phyloP scores from a whole-genome alignment of 2,329 filamentous ascomycete species.

The Fragosphaeria purpurea region DNA sequence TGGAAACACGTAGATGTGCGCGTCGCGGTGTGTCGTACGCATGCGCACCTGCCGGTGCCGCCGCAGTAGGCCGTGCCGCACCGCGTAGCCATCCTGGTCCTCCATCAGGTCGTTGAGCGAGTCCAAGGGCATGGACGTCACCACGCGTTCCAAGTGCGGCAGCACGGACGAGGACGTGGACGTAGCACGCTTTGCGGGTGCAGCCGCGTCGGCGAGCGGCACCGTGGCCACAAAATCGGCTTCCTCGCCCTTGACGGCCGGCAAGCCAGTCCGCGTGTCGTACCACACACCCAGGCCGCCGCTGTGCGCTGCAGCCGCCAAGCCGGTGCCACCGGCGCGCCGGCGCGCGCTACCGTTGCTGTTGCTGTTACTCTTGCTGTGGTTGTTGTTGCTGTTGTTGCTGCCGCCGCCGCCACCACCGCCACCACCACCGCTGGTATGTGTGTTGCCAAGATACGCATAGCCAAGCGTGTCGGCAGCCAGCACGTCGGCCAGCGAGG shows the following conservation, averaged over 20 bases:
- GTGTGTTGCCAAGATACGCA: constrained; percentile 7
- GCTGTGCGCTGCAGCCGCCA: constrained; percentile 34
- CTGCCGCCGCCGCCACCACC: constrained; percentile 15
- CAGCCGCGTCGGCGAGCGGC: constrained; percentile 48
- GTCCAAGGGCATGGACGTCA: constrained; percentile 81
- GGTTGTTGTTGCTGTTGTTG: constrained; percentile 9
- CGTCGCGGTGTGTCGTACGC: constrained; percentile 75
- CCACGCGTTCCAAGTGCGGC: constrained; percentile 61
- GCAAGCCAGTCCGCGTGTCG: constrained; percentile 60
- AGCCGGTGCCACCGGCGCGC: constrained; percentile 5
- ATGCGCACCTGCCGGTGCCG: constrained; percentile 69
- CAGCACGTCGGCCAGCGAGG: constrained; percentile 53
- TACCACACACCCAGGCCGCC: constrained; percentile 89
- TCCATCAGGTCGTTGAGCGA: constrained; percentile 77
- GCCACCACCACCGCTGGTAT: background rate
- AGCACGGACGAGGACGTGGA: constrained; percentile 41
- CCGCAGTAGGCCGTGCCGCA: constrained; percentile 67
- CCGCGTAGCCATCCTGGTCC: constrained; percentile 59
- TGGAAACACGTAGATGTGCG: constrained; percentile 91
- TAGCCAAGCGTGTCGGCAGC: constrained; percentile 45
- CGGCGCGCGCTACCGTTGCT: background rate
- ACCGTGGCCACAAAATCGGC: constrained; percentile 83
- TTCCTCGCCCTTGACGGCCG: constrained; percentile 76
- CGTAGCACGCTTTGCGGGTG: constrained; percentile 42
- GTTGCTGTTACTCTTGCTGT: constrained; percentile 8